Conservation (phyloP, 352 stramenopile genomes). For the Phytopythium cucurbitacearum region DNA sequence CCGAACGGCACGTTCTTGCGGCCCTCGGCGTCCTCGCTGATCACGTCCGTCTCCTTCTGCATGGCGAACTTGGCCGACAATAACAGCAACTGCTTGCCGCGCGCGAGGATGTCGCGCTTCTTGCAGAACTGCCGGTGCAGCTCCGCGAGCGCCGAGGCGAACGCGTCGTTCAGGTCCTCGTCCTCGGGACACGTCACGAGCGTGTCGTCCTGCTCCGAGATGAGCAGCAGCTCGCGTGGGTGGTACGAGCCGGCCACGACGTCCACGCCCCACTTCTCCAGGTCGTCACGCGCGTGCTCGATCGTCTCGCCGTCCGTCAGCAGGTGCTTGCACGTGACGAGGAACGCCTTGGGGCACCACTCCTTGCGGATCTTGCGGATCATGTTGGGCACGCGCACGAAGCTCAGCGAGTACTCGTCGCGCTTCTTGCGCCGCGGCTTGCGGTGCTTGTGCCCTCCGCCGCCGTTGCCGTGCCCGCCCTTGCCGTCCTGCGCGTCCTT, state of each 20-base stretch:
- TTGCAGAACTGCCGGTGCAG: conserved; percentile 74
- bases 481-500: conserved; percentile 6
- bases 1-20: conserved; percentile 88
- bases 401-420: conserved; percentile 73
- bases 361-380: conserved; percentile 79
- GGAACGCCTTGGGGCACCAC: conserved; percentile 76
- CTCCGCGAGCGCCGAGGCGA: conserved; percentile 63
- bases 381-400: conserved; percentile 74
- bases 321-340: conserved; percentile 78
- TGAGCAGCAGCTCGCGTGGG: conserved; percentile 64
- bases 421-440: conserved; percentile 17
- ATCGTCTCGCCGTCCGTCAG: conserved; percentile 68
- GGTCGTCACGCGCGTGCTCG: conserved; percentile 54
- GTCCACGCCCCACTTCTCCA: conserved; percentile 81
- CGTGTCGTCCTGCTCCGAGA: conserved; percentile 78
- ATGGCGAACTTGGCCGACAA: conserved; percentile 87
- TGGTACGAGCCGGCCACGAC: conserved; percentile 70
- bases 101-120: conserved; percentile 71
- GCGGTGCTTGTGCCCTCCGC: conserved; percentile 24
- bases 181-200: conserved; percentile 71
- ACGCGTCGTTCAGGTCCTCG: conserved; percentile 80
- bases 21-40: conserved; percentile 80
- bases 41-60: conserved; percentile 82
- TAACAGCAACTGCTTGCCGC: conserved; percentile 71
- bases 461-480: conserved; percentile 12